Conservation (phyloP, 208 protist genomes). For the Leishmania arabica region DNA sequence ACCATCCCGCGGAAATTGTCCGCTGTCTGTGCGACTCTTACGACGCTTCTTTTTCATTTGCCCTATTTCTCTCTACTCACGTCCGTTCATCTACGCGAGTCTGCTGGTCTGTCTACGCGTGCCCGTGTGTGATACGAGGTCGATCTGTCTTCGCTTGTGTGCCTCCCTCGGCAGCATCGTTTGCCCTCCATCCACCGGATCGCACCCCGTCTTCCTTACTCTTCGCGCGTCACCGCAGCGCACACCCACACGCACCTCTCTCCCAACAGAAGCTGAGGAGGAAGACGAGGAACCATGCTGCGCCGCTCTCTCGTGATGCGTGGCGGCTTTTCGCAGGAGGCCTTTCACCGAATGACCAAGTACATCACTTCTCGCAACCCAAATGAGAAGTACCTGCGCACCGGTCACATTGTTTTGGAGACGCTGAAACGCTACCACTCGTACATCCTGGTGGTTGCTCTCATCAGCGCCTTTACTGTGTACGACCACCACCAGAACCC, state of each 20-base stretch:
- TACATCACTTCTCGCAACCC: constrained; percentile 89
- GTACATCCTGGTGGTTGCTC: constrained; percentile 66
- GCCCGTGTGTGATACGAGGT: not conserved
- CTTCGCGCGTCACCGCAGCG: not conserved
- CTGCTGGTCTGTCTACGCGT: not conserved
- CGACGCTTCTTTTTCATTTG: not conserved
- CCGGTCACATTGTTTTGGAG: constrained; percentile 81
- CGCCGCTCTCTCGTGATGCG: constrained; percentile 21
- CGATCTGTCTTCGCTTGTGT: too few species aligned
- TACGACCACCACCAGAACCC: constrained; percentile 70
- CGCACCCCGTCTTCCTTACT: not conserved
- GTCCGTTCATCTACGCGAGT: not conserved
- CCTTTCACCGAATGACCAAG: constrained; percentile 84
- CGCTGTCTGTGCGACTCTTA: not conserved
- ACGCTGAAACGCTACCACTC: constrained; percentile 84
- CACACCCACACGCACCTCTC: not conserved
- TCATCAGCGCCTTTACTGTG: constrained; percentile 64
- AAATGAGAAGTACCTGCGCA: constrained; percentile 85
- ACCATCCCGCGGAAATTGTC: too few species aligned
- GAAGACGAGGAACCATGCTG: constrained; percentile 25
- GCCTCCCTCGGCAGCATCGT: not conserved
- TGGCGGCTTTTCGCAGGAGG: constrained; percentile 77
- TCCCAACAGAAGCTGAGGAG: not conserved
- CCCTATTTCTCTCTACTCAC: not conserved
- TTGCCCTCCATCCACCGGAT: not conserved